Conservation (phyloP, 345 rosid species). For the Moricandia moricandioides region DNA sequence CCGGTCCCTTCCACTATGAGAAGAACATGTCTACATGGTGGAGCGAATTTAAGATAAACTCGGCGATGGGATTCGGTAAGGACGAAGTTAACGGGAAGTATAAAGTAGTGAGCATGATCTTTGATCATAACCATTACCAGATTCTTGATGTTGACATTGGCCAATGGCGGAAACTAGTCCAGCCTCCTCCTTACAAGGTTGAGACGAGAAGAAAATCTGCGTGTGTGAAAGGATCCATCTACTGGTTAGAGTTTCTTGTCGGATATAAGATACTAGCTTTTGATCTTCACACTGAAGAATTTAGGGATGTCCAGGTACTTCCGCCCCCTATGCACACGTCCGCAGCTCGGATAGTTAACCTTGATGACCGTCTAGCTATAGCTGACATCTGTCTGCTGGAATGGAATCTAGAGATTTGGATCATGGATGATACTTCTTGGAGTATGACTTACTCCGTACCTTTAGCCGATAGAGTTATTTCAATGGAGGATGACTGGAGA, state of each 20-base stretch:
- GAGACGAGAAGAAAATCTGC: not conserved
- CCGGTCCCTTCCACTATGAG: not conserved
- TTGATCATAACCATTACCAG: not conserved
- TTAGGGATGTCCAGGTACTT: not conserved
- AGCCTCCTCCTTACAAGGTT: not conserved
- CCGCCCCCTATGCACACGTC: not conserved
- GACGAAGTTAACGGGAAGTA: slow-evolving; percentile 2
- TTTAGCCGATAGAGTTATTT: not conserved
- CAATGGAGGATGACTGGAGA: not conserved
- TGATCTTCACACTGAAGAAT: not conserved
- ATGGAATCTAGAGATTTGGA: not conserved
- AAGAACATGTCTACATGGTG: not conserved
- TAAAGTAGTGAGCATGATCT: slow-evolving; percentile 12
- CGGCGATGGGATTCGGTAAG: slow-evolving; percentile 2
- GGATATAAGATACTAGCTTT: not conserved
- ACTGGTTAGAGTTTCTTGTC: not conserved
- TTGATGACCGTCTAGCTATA: not conserved
- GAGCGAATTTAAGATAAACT: not conserved
- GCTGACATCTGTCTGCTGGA: too few relatives aligned
- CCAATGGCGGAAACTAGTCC: slow-evolving; percentile 1
- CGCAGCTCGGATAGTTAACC: not conserved
- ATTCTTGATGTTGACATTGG: slow-evolving; percentile 16
- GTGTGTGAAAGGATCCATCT: not conserved
- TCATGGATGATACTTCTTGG: not conserved
- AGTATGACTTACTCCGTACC: not conserved